Percentiles rank a stretch among this genome's conserved stretches.
These are phyloP conservation scores for Marchantia paleacea DNA, from an alignment of 225 moss, liverwort and hornwort genomes.

Conservation along the genomic window DNA sequence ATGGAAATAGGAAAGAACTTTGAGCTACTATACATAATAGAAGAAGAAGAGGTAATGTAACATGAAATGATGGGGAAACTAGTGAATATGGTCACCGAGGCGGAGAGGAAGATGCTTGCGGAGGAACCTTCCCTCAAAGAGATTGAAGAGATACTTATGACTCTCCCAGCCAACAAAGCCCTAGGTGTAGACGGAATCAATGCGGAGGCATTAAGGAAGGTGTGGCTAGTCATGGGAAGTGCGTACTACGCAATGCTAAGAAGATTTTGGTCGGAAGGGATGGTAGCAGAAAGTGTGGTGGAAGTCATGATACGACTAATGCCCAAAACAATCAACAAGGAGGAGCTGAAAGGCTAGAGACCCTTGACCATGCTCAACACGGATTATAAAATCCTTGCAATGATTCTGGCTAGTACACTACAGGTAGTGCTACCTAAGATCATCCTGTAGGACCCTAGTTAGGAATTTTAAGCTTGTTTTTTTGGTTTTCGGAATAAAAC, in stretches of 20 bases:
- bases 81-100: too few relatives aligned
- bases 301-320: background rate
- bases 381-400: background rate
- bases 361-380: background rate
- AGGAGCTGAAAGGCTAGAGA: background rate
- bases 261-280: background rate
- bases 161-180: background rate
- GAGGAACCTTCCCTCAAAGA: background rate
- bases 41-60: too few relatives aligned
- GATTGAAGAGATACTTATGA: background rate
- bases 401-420: background rate
- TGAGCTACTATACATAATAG: too few relatives aligned
- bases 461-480: too few relatives aligned
- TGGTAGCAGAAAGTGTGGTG: background rate
- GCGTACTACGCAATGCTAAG: background rate
- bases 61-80: too few relatives aligned
- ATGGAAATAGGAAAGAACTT: too few relatives aligned
- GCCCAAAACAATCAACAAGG: too few relatives aligned
- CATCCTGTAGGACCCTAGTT: too few relatives aligned
- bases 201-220: background rate
- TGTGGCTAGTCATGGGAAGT: background rate
- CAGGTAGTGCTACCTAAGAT: background rate
- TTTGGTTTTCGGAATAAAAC: too few relatives aligned
- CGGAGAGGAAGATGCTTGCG: background rate
- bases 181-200: background rate